Base-by-base conservation (phyloP, 164 flowering plant genomes). In the Aristolochia contorta region DNA sequence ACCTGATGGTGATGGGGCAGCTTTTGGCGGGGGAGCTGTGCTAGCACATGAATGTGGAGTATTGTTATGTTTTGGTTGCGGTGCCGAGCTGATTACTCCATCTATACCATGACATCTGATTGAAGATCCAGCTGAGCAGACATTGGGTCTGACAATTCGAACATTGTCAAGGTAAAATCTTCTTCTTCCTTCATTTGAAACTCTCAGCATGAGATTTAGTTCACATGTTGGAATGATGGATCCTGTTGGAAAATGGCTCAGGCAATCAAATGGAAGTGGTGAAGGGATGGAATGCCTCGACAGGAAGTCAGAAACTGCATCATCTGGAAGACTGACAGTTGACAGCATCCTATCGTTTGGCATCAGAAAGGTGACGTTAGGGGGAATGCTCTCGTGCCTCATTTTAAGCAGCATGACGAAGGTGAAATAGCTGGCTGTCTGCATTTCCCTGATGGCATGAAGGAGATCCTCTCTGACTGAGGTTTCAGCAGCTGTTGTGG, bases 101-200 rank as follows among this genome's bases (percentile, higher is more conserved):
- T 85, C 83, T n/a, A 92, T 76, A 54, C 96, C 98, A 69, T 92
- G 96, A 66, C 98, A 92, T 50, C 86, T 73, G 58, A 92, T 74
- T 2, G 86, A 72, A 51, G 77, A 67, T n/a, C 86, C 85, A 0
- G 61, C 54, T 7, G 70, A 69, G 69, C 96, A 92, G 19, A 92
- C 69, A 52, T 92, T 80, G 2, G 95, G 93, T 59, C 85, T 84
- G 41, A 75, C 60, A 53, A 92, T 54, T 43, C 67, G 72, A 0
- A 74, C 87, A 61, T 85, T 80, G 74, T 83, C 84, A 30, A 92
- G 77, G 58, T 59, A 77, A 64, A 72, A 81, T 50, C 62, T 75
- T 25, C 62, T 69, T 57, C 82, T 61, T 0, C 96, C 91, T 41
- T 72, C 56, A 74, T 89, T 89, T 20, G 70, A 63, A 18, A 92